Evolutionary conservation across 805 yeast species (phyloP), one percentile per base, ranked within the genome.

Genomic region (Kazachstania taianensis): DNA sequence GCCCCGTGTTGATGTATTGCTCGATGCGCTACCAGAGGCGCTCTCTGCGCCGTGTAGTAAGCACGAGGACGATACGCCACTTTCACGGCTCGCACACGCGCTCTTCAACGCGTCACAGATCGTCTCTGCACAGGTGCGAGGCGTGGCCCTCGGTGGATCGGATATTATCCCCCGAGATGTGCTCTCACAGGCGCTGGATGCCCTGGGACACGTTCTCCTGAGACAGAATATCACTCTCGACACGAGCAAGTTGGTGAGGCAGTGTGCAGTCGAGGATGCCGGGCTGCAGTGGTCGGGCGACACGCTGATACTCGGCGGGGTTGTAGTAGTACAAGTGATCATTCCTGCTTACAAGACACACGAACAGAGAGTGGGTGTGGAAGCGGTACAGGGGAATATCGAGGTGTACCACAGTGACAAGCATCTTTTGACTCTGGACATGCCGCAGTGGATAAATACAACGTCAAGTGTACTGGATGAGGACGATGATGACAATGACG

Each of bases 391-490:
- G 37, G 78, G 78, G 5, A 35, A 47, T 4, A 61, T 70, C 9
- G 54, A 56, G 28, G 48, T 74, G 25, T 60, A 46, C 33, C 67
- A 68, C 41, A 45, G 62, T 5, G 63, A 50, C 3, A 42, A 39
- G 12, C 60, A 59, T 37, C 73, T 74, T 49, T 67, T 70, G 5
- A 57, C 62, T n/a, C 49, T 73, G 10, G 59, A 62, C 4, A 46
- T 70, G 45, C 48, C 49, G 7, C 63, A 62, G 5, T 74, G 79
- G 79, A 59, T 59, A 17, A 42, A 45, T n/a, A 61, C 72, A 5
- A 52, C 54, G 1, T 69, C 74, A 4, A 52, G 47, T 26, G 59
- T 52, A 9, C 16, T 46, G n/a, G 46, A 48, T 33, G 41, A 43
- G 29, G 38, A 41, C n/a, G 43, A 43, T 15, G 31, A 27, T 5